Base-by-base conservation (phyloP, 1,284 basidiomycete genomes). In the Apiotrichum brassicae region DNA sequence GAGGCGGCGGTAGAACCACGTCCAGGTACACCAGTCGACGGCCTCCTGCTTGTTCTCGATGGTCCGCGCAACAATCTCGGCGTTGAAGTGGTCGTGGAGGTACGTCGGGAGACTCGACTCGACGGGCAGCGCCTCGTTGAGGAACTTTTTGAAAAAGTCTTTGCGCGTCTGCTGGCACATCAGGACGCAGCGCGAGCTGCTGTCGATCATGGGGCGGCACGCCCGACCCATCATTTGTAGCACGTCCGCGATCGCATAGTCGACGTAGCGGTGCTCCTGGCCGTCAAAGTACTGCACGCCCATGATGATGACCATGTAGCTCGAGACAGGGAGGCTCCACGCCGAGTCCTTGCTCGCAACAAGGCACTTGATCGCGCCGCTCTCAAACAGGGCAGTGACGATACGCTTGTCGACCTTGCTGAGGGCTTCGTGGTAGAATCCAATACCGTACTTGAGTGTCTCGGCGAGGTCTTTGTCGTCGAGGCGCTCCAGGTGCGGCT, bases 271-370 rank as follows among this genome's bases (percentile, higher is more conserved):
- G 68, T 95, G 92, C 64, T 97, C 92, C 72, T 88, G 87, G 64
- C 91, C 92, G 68, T 98, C 92, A 64, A 89, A 98, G 52, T 77
- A 87, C 70, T 98, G 95, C 1, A 97, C 89, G 25, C 93, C 93
- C 91, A 98, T 97, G 65, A 98, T 87, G 65, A 99, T 85, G 43
- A 97, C 93, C 86, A 98, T 91, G 74, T 97, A 95, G 52, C 88
- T 85, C 0, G 87, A 83, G 26, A 97, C 82, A 0, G 95, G 92
- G 19, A 97, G 78, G 66, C 83, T 91, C 95, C 95, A 98, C 0
- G 91, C 89, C 0, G 87, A 90, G 64, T 97, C 94, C 78, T 93
- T 93, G 14, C 87, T 92, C 0, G 92, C 94, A 39, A 98, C 83
- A 44, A 98, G 76, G 11, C 97, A 84, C 67, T 95, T 93, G 53